Conservation (phyloP, 2,329 filamentous ascomycete species). For the Pseudohalonectria lignicola region DNA sequence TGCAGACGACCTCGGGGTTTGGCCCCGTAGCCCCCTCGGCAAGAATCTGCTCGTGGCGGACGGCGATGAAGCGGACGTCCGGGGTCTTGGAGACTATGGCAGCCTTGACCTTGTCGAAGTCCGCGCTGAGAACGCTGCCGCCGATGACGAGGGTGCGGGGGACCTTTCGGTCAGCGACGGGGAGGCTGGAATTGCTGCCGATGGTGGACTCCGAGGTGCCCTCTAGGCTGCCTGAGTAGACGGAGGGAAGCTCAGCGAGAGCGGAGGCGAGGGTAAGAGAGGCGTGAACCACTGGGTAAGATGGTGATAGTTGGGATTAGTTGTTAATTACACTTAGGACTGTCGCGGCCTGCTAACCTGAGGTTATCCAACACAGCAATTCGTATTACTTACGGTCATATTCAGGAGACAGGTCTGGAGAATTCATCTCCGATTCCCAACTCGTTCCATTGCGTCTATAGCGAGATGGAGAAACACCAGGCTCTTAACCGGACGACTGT, state of each 20-base stretch:
- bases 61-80: background rate
- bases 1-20: background rate
- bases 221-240: background rate
- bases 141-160: conserved; percentile 4
- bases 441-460: too few species aligned
- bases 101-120: background rate
- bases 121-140: conserved; percentile 1
- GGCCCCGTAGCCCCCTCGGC: background rate
- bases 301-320: too few species aligned
- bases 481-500: too few species aligned
- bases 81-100: background rate
- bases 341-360: too few species aligned
- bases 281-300: conserved; percentile 1
- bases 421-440: too few species aligned
- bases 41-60: background rate
- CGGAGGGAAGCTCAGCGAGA: background rate
- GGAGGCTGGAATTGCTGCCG: background rate
- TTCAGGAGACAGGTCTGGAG: too few species aligned
- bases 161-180: background rate
- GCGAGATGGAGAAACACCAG: too few species aligned
- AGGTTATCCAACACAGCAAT: too few species aligned
- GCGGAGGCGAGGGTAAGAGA: conserved; percentile 1
- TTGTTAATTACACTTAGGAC: too few species aligned
- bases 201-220: background rate
- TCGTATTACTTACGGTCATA: too few species aligned